phyloP scores from a whole-genome alignment of 768 basidiomycete species.

The Mrakia gelida region DNA sequence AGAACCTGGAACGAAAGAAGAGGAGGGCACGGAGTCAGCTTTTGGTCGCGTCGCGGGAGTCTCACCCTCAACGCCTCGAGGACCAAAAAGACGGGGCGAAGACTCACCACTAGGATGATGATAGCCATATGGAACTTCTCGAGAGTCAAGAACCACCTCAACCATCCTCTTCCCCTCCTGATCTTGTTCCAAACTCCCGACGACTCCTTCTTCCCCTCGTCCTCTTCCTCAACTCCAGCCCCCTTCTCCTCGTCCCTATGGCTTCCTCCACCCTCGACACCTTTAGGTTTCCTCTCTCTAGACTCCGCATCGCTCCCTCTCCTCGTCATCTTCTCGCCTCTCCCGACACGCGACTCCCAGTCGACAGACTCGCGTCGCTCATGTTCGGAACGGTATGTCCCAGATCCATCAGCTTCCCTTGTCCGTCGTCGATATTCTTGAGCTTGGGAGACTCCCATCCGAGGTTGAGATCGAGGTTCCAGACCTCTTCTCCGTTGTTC shows the following conservation, averaged over 20 bases:
- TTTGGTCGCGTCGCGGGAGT: not conserved
- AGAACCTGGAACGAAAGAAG: not conserved
- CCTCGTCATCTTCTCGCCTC: not conserved
- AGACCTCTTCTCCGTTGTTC: not conserved
- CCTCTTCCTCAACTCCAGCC: not conserved
- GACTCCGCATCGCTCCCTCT: not conserved
- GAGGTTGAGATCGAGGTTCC: conserved; percentile 2
- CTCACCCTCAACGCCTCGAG: too few relatives aligned
- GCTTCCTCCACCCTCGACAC: not conserved
- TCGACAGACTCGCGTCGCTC: not conserved
- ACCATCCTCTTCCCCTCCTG: not conserved
- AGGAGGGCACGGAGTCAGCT: not conserved
- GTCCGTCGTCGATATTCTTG: not conserved
- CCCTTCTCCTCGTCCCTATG: not conserved
- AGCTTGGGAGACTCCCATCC: not conserved
- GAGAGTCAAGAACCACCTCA: not conserved
- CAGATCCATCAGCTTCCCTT: not conserved
- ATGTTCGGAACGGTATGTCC: not conserved
- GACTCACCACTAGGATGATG: conserved; percentile 2
- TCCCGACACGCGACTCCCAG: not conserved
- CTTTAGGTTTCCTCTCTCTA: not conserved
- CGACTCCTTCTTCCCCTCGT: not conserved
- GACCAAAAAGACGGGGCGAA: not conserved
- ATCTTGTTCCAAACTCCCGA: not conserved
- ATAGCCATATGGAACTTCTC: not conserved